A percentile compares a stretch with the other conserved stretches of the same genome.
These are phyloP conservation scores for Musa acuminata DNA, from an alignment of 176 grass and related monocot genomes.

Conservation along the genomic window DNA sequence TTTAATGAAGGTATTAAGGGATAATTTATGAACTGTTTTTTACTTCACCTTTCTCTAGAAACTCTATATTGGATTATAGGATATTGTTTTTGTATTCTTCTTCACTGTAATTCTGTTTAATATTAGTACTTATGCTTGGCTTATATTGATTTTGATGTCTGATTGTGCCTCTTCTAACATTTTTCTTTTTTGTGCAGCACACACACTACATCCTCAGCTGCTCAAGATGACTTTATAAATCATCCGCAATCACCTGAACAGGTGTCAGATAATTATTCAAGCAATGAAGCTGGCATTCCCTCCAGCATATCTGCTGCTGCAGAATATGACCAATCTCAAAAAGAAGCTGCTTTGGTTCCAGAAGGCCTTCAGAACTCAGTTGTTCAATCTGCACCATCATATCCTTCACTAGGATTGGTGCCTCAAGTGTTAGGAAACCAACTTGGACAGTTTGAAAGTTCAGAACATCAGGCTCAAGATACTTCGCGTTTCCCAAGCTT, in stretches of 20 bases:
- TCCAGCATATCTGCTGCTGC: constrained; percentile 8
- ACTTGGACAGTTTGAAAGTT: constrained; percentile 37
- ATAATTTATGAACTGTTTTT: too few relatives aligned
- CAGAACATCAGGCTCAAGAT: constrained; percentile 32
- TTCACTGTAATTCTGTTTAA: not conserved
- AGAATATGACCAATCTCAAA: constrained; percentile 33
- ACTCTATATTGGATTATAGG: too few relatives aligned
- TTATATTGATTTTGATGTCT: not conserved
- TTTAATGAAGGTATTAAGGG: too few relatives aligned
- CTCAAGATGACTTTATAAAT: constrained; percentile 17
- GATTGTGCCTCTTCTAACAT: not conserved
- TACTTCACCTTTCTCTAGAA: too few relatives aligned
- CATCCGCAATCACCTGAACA: constrained; percentile 23
- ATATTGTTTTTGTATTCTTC: too few relatives aligned
- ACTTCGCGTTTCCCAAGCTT: constrained; percentile 29
- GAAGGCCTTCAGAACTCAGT: constrained; percentile 21
- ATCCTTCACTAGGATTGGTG: constrained; percentile 33
- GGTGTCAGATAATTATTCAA: constrained; percentile 24
- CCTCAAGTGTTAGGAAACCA: constrained; percentile 33
- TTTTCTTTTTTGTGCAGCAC: constrained; percentile 33
- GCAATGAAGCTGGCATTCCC: constrained; percentile 19
- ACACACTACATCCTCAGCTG: constrained; percentile 23
- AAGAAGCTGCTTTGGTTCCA: constrained; percentile 22
- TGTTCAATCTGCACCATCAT: constrained; percentile 25
- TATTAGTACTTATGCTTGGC: not conserved